Conservation (phyloP, 148 eudicot species). For the Rhododendron ovatum region DNA sequence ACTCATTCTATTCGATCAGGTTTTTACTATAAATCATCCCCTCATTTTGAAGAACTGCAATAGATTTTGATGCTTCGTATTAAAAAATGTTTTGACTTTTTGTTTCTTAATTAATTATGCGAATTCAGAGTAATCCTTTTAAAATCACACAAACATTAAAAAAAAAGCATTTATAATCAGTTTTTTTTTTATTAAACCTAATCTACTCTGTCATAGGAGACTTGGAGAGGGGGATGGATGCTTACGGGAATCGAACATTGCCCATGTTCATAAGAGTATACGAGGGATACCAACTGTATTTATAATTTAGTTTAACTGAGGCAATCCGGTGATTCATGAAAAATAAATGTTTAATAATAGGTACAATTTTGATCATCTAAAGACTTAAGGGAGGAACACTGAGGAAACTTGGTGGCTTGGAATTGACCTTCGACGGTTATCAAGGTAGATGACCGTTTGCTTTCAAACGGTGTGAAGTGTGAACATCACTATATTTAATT, state of each 20-base stretch:
- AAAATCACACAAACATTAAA: not conserved
- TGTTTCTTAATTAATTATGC: not conserved
- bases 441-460: not conserved
- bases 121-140: not conserved
- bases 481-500: not conserved
- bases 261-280: no score
- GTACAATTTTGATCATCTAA: no score
- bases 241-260: no score
- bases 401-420: not conserved
- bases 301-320: not conserved
- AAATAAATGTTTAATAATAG: no score
- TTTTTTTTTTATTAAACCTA: no score
- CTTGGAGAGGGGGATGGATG: no score
- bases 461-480: not conserved
- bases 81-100: not conserved
- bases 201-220: no score
- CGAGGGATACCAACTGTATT: no score
- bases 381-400: not conserved
- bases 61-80: not conserved
- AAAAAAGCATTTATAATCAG: not conserved
- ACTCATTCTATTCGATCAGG: not conserved
- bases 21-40: not conserved
- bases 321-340: no score
- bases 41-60: not conserved
- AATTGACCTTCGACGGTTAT: not conserved